Conservation (phyloP, 1,139 yeast genomes). For the Magnusiomyces suaveolens region DNA sequence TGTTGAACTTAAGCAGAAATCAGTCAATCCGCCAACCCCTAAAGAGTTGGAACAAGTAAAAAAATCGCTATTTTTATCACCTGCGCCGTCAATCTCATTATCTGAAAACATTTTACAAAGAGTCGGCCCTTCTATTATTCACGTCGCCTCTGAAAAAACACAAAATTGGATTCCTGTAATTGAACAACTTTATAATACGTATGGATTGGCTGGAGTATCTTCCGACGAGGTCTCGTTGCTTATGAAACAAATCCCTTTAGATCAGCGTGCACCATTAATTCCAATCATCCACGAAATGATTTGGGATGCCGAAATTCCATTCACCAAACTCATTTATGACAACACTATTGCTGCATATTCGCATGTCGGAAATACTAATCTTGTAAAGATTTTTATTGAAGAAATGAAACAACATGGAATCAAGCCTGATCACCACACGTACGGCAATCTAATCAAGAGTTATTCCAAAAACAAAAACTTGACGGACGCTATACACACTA, state of each 20-base stretch:
- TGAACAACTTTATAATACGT: slow-evolving; percentile 16
- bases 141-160: slow-evolving; percentile 17
- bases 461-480: slow-evolving; percentile 32
- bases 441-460: slow-evolving; percentile 39
- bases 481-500: slow-evolving; percentile 23
- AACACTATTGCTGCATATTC: slow-evolving; percentile 32
- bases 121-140: slow-evolving; percentile 16
- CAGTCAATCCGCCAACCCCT: neutral
- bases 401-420: slow-evolving; percentile 28
- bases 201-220: slow-evolving; percentile 17
- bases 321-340: slow-evolving; percentile 24
- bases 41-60: slow-evolving; percentile 7
- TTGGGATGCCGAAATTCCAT: slow-evolving; percentile 19
- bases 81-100: slow-evolving; percentile 9
- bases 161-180: slow-evolving; percentile 24
- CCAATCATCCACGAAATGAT: slow-evolving; percentile 26
- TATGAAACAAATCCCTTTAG: slow-evolving; percentile 24
- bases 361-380: slow-evolving; percentile 21
- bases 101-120: slow-evolving; percentile 18
- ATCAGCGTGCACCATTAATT: slow-evolving; percentile 19
- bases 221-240: slow-evolving; percentile 23
- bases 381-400: slow-evolving; percentile 31
- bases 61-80: slow-evolving; percentile 11
- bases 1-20: neutral
- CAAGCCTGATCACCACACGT: slow-evolving; percentile 37